phyloP scores from a whole-genome alignment of 192 early-diverging fungal genomes.

The Podila horticola region DNA sequence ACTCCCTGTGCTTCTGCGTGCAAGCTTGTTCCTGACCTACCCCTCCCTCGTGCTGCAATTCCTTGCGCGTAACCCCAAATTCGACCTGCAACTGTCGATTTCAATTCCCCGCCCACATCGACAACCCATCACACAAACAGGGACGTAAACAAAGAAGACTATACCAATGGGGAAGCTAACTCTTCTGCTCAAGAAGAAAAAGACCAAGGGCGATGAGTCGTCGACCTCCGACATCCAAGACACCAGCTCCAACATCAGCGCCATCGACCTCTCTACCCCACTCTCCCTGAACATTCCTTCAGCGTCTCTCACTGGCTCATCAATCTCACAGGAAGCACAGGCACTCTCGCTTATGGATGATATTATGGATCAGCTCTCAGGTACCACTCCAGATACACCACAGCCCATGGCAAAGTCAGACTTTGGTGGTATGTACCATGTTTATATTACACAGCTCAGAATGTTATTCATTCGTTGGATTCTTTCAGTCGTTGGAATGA shows the following conservation, averaged over 20 bases:
- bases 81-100: neutral
- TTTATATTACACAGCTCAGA: neutral
- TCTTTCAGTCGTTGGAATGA: no score
- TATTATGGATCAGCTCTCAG: slow-evolving; percentile 35
- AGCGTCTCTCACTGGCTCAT: neutral
- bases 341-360: slow-evolving; percentile 37
- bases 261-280: neutral
- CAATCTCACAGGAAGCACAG: neutral
- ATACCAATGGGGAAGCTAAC: slow-evolving; percentile 29
- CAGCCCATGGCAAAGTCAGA: slow-evolving; percentile 11
- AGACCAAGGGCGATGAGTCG: slow-evolving; percentile 15
- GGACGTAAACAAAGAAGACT: neutral
- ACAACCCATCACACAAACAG: neutral
- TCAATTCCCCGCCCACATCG: neutral
- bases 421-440: slow-evolving; percentile 16
- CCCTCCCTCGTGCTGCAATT: neutral
- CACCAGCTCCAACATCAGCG: slow-evolving; percentile 7
- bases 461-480: no score
- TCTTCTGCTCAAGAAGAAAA: slow-evolving; percentile 33
- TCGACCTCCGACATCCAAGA: neutral
- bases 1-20: neutral
- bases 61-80: neutral
- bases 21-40: no score
- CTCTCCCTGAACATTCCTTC: slow-evolving; percentile 26
- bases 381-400: slow-evolving; percentile 25